Evolutionary conservation across 2,329 filamentous ascomycete genomes (phyloP).

Genomic region (Fusarium sp.): DNA sequence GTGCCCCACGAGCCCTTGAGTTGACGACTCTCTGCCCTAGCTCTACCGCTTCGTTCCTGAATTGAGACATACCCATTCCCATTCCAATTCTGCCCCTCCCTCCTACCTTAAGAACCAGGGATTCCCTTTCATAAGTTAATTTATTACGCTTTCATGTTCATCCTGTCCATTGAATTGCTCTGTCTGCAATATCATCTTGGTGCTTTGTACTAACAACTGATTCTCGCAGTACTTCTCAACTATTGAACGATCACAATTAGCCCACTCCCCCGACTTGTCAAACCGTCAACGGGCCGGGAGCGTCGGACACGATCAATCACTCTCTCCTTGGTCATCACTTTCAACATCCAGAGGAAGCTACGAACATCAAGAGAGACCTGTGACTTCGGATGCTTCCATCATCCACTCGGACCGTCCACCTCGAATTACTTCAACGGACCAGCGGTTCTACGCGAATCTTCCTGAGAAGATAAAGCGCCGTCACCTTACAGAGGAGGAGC

Average conservation of each 20-base stretch:
- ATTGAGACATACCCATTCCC: conserved; percentile 59
- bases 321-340: conserved; percentile 20
- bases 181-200: conserved; percentile 9
- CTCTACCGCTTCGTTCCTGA: conserved; percentile 55
- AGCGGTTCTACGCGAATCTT: conserved; percentile 77
- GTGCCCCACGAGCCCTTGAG: conserved; percentile 43
- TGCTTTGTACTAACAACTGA: conserved; percentile 38
- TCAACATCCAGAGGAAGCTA: conserved; percentile 35
- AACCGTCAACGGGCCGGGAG: conserved; percentile 37
- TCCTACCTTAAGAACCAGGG: conserved; percentile 47
- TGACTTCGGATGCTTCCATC: conserved; percentile 38
- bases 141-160: conserved; percentile 14
- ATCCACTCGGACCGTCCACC: conserved; percentile 46
- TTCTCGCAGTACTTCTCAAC: conserved; percentile 77
- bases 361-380: conserved; percentile 37
- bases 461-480: conserved; percentile 81
- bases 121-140: conserved; percentile 38
- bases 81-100: conserved; percentile 48
- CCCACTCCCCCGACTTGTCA: conserved; percentile 58
- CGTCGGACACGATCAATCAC: conserved; percentile 37
- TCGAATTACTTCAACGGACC: conserved; percentile 67
- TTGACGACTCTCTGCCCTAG: conserved; percentile 42
- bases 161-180: conserved; percentile 18
- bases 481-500: conserved; percentile 81
- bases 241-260: conserved; percentile 78